Base-by-base conservation (phyloP, 805 yeast species). In the Wickerhamiella parazyma region DNA sequence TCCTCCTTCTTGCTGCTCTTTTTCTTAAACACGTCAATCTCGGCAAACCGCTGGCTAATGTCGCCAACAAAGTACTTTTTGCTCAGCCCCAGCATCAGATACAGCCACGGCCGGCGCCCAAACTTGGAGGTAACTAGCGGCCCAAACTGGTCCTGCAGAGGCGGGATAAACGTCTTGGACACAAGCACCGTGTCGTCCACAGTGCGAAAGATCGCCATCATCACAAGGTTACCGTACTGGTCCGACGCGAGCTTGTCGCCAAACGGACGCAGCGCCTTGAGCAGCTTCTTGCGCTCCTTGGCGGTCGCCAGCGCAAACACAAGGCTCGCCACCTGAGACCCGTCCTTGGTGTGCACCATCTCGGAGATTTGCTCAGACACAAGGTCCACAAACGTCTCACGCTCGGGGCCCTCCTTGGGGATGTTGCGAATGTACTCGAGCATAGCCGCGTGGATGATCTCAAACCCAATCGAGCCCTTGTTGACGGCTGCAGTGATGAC, bases 381-480 rank as follows among this genome's bases (percentile, higher is more conserved):
- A 36, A 85, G 65, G 48, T 86, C 95, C 52, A 86, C 75, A 56
- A 89, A 78, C 44, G 83, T 94, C 52, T 80, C 71, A 46, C 78
- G 73, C 60, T 84, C 89, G 39, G 48, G 46, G 19, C 51, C 50
- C 34, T 72, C 70, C 37, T 71, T 75, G 48, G 75, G 75, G 49
- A 85, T 75, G 48, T 85, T 78, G 49, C 77, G 73, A 38, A 76
- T 73, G 56, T 81, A 85, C 61, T 89, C 95, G 58, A 72, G 78
- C 95, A 89, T 85, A 41, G 94, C 95, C 31, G 95, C 94, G 62
- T 89, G 97, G 59, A 89, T 73, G 51, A 89, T 80, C 61, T 86
- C 94, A 71, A 89, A 89, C 33, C 97, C 97, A 20, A 94, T 80
- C 2, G 95, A 85, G 5, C 97, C 97, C 64, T 89, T 89, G 60